Conservation (phyloP, 2,329 filamentous ascomycete genomes). For the Diplodia sapinea region DNA sequence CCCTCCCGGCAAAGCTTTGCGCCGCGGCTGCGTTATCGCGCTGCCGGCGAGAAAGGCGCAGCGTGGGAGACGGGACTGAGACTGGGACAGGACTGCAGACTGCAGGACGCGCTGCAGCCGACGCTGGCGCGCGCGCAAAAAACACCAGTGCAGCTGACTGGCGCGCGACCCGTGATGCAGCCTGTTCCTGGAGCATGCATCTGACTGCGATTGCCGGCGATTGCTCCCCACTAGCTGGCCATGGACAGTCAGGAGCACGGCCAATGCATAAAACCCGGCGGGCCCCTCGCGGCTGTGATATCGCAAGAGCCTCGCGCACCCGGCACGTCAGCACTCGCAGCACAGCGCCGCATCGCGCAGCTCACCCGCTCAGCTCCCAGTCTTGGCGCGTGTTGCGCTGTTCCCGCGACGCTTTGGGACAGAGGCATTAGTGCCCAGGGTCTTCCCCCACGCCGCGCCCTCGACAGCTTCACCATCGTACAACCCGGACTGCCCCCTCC, state of each 20-base stretch:
- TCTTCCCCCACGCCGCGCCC: conserved; percentile 22
- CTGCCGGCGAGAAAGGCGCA: background rate
- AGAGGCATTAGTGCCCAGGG: conserved; percentile 8
- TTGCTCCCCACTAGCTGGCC: conserved; percentile 10
- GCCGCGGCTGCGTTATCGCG: conserved; percentile 2
- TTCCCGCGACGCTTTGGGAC: conserved; percentile 9
- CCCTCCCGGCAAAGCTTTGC: background rate
- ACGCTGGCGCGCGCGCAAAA: background rate
- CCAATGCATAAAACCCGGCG: conserved; percentile 5
- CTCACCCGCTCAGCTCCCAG: background rate
- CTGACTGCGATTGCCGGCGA: background rate
- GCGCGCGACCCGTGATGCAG: conserved; percentile 22
- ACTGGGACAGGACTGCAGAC: too few relatives aligned
- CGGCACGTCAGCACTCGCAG: background rate
- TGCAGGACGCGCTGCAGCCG: conserved; percentile 19
- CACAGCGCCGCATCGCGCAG: background rate
- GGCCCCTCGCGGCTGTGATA: background rate
- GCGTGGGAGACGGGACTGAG: too few relatives aligned
- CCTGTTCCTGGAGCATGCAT: background rate
- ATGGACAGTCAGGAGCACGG: conserved; percentile 10
- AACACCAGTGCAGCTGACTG: conserved; percentile 20
- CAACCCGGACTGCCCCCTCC: conserved; percentile 17
- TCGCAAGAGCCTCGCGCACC: conserved; percentile 1
- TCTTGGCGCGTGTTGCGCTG: background rate
- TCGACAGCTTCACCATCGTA: background rate